Percentiles rank a stretch among this genome's conserved stretches.
Evolutionary conservation across 106 monocot species (phyloP).

Genomic region (Triglochin maritima): DNA sequence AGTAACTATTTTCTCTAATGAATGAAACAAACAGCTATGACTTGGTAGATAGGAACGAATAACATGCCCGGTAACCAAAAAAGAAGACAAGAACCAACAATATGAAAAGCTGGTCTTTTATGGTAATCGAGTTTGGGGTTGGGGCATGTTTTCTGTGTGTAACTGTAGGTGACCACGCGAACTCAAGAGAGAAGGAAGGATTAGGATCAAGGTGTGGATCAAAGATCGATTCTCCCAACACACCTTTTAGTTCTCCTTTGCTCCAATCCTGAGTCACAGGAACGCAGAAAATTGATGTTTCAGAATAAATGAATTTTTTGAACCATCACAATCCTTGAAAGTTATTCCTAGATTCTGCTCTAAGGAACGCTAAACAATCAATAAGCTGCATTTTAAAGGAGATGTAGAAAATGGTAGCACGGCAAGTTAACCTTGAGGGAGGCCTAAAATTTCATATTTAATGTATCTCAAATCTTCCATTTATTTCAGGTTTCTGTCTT

Average conservation of each 20-base stretch:
- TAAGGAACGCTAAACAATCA: too few species aligned
- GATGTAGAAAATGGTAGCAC: too few species aligned
- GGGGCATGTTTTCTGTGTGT: neutral
- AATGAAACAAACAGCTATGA: neutral
- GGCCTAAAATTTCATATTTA: too few species aligned
- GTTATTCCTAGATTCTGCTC: too few species aligned
- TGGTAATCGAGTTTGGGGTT: neutral
- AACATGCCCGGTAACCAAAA: neutral
- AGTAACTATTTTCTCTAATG: too few species aligned
- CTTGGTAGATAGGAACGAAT: neutral
- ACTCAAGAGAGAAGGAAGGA: constrained; percentile 34
- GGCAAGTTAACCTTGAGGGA: too few species aligned
- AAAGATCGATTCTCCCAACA: constrained; percentile 18
- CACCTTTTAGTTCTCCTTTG: constrained; percentile 24
- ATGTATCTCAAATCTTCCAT: too few species aligned
- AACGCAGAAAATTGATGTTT: neutral
- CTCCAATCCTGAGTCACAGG: constrained; percentile 36
- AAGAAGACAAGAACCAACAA: neutral
- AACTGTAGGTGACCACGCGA: constrained; percentile 16
- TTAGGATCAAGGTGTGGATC: constrained; percentile 18
- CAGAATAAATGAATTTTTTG: too few species aligned
- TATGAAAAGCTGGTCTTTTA: constrained; percentile 1
- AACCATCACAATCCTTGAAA: too few species aligned
- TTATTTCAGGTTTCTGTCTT: too few species aligned
- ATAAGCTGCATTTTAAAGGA: too few species aligned